Conservation (phyloP, 306 rosid genomes). For the Lagenaria siceraria region DNA sequence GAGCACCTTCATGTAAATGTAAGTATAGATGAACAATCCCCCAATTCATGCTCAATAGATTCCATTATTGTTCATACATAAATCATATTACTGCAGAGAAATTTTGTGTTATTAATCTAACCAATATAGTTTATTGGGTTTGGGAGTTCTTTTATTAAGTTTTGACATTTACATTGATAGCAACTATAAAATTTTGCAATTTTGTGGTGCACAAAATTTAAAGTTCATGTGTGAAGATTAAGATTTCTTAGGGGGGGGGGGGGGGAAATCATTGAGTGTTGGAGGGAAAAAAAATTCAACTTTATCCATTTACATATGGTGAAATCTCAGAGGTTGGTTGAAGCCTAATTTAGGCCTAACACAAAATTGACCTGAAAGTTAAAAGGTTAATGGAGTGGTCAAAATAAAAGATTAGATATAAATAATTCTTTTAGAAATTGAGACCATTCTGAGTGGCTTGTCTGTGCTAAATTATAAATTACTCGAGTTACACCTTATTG, state of each 20-base stretch:
- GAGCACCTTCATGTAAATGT: background rate
- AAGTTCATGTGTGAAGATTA: background rate
- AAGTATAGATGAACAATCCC: background rate
- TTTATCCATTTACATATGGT: background rate
- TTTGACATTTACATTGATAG: background rate
- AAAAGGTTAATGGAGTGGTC: background rate
- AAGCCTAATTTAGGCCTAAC: background rate
- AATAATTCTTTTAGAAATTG: background rate
- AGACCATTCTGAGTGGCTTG: background rate
- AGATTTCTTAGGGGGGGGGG: no score
- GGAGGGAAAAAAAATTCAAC: background rate
- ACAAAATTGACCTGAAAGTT: background rate
- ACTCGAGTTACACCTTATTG: background rate
- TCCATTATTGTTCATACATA: background rate
- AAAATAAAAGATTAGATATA: background rate
- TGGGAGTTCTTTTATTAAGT: background rate
- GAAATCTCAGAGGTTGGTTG: background rate
- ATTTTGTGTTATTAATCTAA: background rate
- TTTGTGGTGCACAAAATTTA: background rate
- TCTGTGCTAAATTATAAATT: background rate
- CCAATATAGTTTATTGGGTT: background rate
- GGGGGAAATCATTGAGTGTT: no score
- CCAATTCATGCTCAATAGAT: background rate
- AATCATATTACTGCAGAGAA: background rate
- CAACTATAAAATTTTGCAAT: background rate